These are phyloP conservation scores for Xylaria flabelliformis DNA, from an alignment of 495 filamentous ascomycete genomes.

Conservation along the genomic window DNA sequence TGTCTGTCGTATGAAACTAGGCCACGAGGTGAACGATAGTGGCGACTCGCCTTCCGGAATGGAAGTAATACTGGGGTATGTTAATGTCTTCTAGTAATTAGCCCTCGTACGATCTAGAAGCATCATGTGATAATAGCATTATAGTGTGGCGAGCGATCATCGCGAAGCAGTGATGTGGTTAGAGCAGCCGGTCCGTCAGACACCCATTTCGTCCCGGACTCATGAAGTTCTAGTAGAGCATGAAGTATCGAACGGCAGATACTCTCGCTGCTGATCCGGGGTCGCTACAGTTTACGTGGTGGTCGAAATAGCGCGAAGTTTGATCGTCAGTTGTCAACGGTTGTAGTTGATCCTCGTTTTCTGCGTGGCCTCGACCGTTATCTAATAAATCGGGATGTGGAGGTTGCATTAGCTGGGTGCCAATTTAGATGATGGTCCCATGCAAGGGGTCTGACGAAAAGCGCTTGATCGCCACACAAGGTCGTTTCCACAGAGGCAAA, in stretches of 20 bases:
- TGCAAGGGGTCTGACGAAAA: constrained; percentile 10
- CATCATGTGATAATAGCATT: neutral
- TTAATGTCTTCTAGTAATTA: neutral
- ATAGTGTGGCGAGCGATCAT: constrained; percentile 10
- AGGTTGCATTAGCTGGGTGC: constrained; percentile 15
- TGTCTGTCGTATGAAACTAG: neutral
- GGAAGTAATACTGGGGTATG: neutral
- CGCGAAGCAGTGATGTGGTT: neutral
- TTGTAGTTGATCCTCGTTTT: constrained; percentile 14
- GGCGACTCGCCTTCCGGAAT: constrained; percentile 2
- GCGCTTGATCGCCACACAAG: constrained; percentile 17
- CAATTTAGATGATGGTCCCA: constrained; percentile 9
- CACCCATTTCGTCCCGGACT: neutral
- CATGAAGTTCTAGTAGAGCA: neutral
- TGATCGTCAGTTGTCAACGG: constrained; percentile 22
- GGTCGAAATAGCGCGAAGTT: constrained; percentile 7
- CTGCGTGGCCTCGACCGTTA: constrained; percentile 14
- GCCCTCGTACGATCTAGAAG: constrained; percentile 10
- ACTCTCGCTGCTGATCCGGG: constrained; percentile 13
- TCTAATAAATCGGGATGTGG: constrained; percentile 8
- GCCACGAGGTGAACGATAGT: neutral
- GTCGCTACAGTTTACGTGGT: constrained; percentile 14
- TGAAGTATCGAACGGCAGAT: constrained; percentile 15
- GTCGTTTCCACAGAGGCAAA: neutral
- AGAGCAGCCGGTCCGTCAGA: neutral